phyloP scores from a whole-genome alignment of 2,329 filamentous ascomycete genomes.

The Colletotrichum horii region DNA sequence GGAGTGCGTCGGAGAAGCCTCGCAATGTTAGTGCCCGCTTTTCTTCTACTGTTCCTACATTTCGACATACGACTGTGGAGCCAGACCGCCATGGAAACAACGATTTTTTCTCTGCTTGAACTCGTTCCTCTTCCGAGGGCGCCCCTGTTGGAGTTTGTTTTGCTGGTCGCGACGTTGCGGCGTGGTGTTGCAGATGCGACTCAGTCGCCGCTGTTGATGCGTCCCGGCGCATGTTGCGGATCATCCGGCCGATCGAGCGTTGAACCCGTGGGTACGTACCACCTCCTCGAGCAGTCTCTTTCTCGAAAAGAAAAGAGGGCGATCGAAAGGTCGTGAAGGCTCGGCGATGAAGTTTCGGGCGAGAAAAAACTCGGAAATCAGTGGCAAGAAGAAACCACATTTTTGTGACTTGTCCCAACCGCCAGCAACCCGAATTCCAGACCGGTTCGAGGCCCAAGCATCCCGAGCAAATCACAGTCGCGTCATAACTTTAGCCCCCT shows the following conservation, averaged over 20 bases:
- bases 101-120: background rate
- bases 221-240: background rate
- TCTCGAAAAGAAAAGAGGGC: background rate
- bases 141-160: background rate
- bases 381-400: background rate
- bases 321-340: background rate
- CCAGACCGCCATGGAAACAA: conserved; percentile 1
- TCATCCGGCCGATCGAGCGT: background rate
- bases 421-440: background rate
- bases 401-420: background rate
- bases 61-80: conserved; percentile 11
- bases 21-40: conserved; percentile 15
- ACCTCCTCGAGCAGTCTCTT: background rate
- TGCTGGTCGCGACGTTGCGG: background rate
- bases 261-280: background rate
- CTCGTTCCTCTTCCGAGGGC: background rate
- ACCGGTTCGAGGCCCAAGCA: background rate
- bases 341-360: background rate
- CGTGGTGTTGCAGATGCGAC: background rate
- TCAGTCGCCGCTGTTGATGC: background rate
- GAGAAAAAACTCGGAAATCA: background rate
- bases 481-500: conserved; percentile 3
- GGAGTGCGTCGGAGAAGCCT: conserved; percentile 15
- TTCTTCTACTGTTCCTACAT: background rate
- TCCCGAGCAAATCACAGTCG: conserved; percentile 2